Base-by-base conservation (phyloP, 495 filamentous ascomycete genomes). In the Penicillium longicatenatum region DNA sequence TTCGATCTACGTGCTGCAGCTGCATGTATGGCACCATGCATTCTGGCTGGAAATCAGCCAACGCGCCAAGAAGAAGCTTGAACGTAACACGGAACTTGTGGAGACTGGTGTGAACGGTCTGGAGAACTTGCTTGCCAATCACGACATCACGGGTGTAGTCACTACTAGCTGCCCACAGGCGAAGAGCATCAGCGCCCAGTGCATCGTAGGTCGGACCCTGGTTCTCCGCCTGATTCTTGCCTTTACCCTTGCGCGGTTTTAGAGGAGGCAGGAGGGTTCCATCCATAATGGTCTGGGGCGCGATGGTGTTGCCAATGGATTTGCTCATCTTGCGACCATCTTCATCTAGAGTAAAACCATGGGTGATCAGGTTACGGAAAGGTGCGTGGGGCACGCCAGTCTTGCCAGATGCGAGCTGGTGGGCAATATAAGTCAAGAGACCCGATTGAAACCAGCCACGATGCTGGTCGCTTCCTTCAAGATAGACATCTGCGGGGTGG, bases 381-480 rank as follows among this genome's bases (percentile, higher is more conserved):
- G 94, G 95, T 3, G 89, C 79, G 49, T 60, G 64, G 55, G 66
- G 41, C 59, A 72, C 62, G 44, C 70, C 59, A 26, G 70, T 37
- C 50, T 76, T 35, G 60, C 78, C 67, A 8, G 71, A 72, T 16
- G 75, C 71, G n/a, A 75, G 69, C 48, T 86, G 84, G 37, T 82
- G 77, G 3, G 87, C 82, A 22, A 93, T 83, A 57, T 87, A 83
- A 0, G 94, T 99, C 39, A 99, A 83, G n/a, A 99, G 83, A 49
- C 91, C 93, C n/a, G 93, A 97, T 72, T 99, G 94, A 71, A 99
- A 99, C 94, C 94, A 99, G 7, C 94, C 94, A 41, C 94, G 89
- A 68, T 97, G 93, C 65, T 99, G 94, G 70, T 99, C 94, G 3
- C 85, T 88, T 24, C 94, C 94, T 76, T 99, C 94, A 6, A 98